phyloP scores from a whole-genome alignment of 83 land plant genomes.

The Thuja plicata region DNA sequence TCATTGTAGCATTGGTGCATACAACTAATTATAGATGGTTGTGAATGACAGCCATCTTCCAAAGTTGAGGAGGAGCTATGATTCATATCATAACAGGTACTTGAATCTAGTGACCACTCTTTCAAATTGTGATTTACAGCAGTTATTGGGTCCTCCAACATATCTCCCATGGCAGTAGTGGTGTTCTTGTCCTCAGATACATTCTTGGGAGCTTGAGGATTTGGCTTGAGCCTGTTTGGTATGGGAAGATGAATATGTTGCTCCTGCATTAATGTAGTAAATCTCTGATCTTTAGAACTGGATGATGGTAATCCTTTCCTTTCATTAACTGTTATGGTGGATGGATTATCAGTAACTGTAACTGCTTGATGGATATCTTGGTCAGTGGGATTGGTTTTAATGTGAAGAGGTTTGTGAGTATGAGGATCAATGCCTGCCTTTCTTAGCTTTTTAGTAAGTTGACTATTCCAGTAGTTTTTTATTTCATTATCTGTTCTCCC shows the following conservation, averaged over 20 bases:
- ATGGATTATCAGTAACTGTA: neutral
- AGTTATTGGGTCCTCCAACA: neutral
- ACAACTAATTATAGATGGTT: neutral
- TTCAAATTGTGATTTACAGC: neutral
- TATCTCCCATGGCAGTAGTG: neutral
- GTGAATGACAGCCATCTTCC: neutral
- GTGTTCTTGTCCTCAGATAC: neutral
- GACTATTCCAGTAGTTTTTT: constrained; percentile 26
- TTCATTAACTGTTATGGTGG: neutral
- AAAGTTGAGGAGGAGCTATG: neutral
- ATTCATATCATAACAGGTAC: neutral
- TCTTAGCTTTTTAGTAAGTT: constrained; percentile 17
- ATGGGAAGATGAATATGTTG: neutral
- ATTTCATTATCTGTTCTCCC: constrained; percentile 24
- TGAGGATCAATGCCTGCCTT: neutral
- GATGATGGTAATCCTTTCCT: neutral
- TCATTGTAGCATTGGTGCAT: neutral
- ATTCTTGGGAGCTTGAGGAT: neutral
- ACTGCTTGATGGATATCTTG: neutral
- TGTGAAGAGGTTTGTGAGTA: constrained; percentile 12
- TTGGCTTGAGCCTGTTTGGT: neutral
- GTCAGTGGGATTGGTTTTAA: neutral
- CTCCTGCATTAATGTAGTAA: too few species aligned
- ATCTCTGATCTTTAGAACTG: neutral
- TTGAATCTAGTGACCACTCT: neutral